Evolutionary conservation across 2,329 filamentous ascomycete species (phyloP).

Genomic region (Chrysoporthe puriensis): DNA sequence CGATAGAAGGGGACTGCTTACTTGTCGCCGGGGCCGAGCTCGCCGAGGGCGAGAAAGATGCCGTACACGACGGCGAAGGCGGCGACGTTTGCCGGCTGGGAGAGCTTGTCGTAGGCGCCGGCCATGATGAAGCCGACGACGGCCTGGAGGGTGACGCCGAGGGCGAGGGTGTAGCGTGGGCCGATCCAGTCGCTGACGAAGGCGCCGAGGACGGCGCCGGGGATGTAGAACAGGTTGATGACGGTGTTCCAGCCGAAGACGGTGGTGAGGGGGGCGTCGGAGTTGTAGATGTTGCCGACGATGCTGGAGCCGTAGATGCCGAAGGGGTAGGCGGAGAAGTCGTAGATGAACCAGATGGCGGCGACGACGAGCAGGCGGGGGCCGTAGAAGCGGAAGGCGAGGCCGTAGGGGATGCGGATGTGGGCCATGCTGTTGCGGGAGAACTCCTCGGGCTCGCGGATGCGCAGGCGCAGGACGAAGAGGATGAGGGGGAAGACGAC

Average conservation of each 20-base stretch:
- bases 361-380: slow-evolving; percentile 70
- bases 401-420: slow-evolving; percentile 56
- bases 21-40: slow-evolving; percentile 87
- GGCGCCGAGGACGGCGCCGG: slow-evolving; percentile 77
- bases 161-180: slow-evolving; percentile 72
- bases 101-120: slow-evolving; percentile 73
- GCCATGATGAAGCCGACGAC: slow-evolving; percentile 89
- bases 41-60: slow-evolving; percentile 76
- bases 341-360: slow-evolving; percentile 70
- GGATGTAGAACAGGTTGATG: slow-evolving; percentile 87
- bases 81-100: slow-evolving; percentile 66
- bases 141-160: slow-evolving; percentile 74
- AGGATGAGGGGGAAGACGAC: slow-evolving; percentile 76
- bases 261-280: slow-evolving; percentile 65
- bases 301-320: slow-evolving; percentile 83
- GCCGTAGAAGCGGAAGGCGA: slow-evolving; percentile 71
- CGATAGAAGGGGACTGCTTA: background rate
- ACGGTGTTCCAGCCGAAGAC: slow-evolving; percentile 87
- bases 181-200: slow-evolving; percentile 79
- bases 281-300: slow-evolving; percentile 65
- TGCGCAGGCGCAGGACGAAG: slow-evolving; percentile 70
- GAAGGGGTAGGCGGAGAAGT: slow-evolving; percentile 83
- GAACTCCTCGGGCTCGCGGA: slow-evolving; percentile 81
- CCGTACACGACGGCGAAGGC: slow-evolving; percentile 81
- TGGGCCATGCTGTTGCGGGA: slow-evolving; percentile 70